Conservation (phyloP, 208 protist species). For the Phytomonas sp. region DNA sequence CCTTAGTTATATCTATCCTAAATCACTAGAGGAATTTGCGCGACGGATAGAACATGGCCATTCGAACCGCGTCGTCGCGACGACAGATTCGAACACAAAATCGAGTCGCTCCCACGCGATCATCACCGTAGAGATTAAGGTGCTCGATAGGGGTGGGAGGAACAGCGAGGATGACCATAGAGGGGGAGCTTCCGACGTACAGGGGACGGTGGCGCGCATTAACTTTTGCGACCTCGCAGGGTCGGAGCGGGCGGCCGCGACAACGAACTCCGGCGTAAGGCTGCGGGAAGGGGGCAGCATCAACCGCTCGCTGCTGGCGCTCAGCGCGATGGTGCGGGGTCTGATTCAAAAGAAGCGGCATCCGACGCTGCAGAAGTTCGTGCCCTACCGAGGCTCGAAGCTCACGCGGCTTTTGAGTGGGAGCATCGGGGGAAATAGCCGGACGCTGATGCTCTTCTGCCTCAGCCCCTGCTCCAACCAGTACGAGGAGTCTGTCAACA, state of each 20-base stretch:
- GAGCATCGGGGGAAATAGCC: conserved; percentile 73
- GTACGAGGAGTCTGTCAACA: conserved; percentile 74
- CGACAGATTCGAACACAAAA: conserved; percentile 71
- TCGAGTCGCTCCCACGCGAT: conserved; percentile 88
- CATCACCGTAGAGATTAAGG: conserved; percentile 76
- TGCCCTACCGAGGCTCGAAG: conserved; percentile 82
- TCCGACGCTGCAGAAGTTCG: conserved; percentile 26
- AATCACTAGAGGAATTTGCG: conserved; percentile 52
- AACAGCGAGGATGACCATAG: neutral
- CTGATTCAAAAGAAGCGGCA: conserved; percentile 40
- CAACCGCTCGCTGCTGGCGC: conserved; percentile 90
- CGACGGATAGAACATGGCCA: conserved; percentile 56
- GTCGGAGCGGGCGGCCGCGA: conserved; percentile 79
- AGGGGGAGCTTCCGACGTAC: neutral
- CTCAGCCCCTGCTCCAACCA: conserved; percentile 51
- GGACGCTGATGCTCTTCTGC: conserved; percentile 75
- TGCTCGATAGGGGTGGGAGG: conserved; percentile 11
- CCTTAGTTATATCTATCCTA: conserved; percentile 51
- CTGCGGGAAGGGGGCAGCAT: conserved; percentile 92
- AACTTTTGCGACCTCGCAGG: conserved; percentile 85
- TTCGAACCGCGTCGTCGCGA: conserved; percentile 55
- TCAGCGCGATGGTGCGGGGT: conserved; percentile 89
- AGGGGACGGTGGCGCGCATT: conserved; percentile 64
- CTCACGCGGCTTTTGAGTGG: conserved; percentile 74
- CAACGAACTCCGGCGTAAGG: conserved; percentile 68